Conservation (phyloP, 2,329 filamentous ascomycete genomes). For the Alternaria brassicae region DNA sequence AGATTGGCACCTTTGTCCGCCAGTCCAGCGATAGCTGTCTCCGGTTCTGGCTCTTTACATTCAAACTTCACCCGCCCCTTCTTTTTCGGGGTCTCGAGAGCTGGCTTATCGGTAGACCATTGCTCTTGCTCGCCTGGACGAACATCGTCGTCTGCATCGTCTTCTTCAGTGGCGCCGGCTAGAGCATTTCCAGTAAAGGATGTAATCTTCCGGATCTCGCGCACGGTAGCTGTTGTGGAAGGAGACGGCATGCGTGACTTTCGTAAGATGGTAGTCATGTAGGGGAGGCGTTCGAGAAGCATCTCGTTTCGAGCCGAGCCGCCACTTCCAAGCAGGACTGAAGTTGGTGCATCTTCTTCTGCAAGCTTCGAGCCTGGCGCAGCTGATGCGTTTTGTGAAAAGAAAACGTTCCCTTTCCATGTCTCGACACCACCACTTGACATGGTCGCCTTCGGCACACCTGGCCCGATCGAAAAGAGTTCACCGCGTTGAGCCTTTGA, state of each 20-base stretch:
- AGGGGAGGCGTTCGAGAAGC: conserved; percentile 85
- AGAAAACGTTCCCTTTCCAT: conserved; percentile 41
- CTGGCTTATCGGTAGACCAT: conserved; percentile 55
- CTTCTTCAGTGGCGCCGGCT: conserved; percentile 36
- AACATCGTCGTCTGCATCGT: conserved; percentile 44
- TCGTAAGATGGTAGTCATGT: conserved; percentile 71
- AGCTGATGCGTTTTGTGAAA: conserved; percentile 20
- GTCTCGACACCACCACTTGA: conserved; percentile 51
- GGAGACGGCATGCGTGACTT: conserved; percentile 39
- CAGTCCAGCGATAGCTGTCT: conserved; percentile 31
- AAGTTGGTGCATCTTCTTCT: conserved; percentile 24
- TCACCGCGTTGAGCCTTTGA: conserved; percentile 60
- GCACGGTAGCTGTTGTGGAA: conserved; percentile 47
- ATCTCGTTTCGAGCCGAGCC: conserved; percentile 72
- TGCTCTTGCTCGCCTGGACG: conserved; percentile 42
- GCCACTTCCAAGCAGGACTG: conserved; percentile 64
- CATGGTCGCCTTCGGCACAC: conserved; percentile 32
- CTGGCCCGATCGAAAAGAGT: conserved; percentile 30
- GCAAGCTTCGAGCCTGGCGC: conserved; percentile 4
- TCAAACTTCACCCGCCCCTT: conserved; percentile 28
- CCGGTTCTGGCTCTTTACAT: conserved; percentile 28
- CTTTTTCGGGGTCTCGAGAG: conserved; percentile 33
- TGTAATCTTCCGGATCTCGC: conserved; percentile 72
- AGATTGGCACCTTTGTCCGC: conserved; percentile 43
- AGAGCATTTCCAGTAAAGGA: conserved; percentile 59